Percentiles rank a stretch among this genome's conserved stretches.
Evolutionary conservation across 257 asterid species (phyloP).

Genomic region (Solanum virginianum): DNA sequence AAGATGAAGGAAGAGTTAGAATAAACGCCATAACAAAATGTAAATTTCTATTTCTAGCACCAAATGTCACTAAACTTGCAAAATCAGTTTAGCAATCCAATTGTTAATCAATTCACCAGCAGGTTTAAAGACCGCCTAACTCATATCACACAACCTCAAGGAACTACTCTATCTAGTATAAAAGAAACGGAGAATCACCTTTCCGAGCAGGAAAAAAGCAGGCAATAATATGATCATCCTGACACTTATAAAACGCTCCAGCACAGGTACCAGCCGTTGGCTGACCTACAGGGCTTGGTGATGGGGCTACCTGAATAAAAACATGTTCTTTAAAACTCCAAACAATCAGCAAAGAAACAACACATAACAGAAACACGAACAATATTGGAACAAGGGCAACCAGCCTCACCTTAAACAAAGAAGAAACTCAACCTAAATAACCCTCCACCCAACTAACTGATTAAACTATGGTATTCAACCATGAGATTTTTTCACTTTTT

Average conservation of each 20-base stretch:
- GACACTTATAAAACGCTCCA: slow-evolving; percentile 23
- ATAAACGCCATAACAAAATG: background rate
- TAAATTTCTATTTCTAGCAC: background rate
- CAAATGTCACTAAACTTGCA: background rate
- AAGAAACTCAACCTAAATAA: background rate
- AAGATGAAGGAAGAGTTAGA: background rate
- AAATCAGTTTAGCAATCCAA: background rate
- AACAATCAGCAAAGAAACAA: background rate
- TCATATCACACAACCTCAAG: background rate
- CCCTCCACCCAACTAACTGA: background rate
- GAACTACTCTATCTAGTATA: slow-evolving; percentile 19
- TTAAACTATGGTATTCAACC: background rate
- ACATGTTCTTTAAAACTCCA: background rate
- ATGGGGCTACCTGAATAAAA: background rate
- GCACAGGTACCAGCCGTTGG: slow-evolving; percentile 11
- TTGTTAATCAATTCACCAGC: background rate
- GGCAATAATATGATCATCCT: slow-evolving; percentile 26
- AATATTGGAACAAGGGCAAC: background rate
- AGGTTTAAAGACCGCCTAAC: background rate
- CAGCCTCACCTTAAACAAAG: background rate
- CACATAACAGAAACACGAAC: background rate
- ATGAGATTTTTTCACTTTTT: no score
- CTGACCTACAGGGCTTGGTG: background rate
- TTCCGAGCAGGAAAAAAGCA: slow-evolving; percentile 24
- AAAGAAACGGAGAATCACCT: background rate